A percentile compares a stretch with the other conserved stretches of the same genome.
These are phyloP conservation scores for Kernera saxatilis DNA, from an alignment of 345 rosid genomes.

Conservation along the genomic window DNA sequence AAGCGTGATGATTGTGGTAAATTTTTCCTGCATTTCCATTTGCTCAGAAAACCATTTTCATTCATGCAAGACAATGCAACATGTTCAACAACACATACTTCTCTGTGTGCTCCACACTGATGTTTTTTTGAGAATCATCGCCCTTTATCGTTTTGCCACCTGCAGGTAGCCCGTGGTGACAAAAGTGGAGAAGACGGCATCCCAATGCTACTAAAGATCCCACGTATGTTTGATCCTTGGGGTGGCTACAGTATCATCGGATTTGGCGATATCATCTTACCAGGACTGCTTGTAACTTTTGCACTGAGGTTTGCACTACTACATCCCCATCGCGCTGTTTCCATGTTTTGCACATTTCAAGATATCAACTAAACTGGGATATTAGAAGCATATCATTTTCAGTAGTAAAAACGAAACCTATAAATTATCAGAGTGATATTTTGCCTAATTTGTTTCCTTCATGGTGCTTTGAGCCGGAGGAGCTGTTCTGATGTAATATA, in stretches of 20 bases:
- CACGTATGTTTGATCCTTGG: slow-evolving; percentile 99
- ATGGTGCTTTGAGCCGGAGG: not conserved
- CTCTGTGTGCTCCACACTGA: not conserved
- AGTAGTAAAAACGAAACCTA: too few relatives aligned
- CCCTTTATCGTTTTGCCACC: not conserved
- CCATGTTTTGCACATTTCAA: not conserved
- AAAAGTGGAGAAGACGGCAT: slow-evolving; percentile 92
- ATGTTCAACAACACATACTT: not conserved
- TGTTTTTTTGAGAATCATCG: not conserved
- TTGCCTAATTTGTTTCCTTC: not conserved
- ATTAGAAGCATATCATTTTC: slow-evolving; percentile 9
- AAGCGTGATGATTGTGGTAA: slow-evolving; percentile 99
- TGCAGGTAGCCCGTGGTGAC: slow-evolving; percentile 97
- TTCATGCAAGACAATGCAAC: not conserved
- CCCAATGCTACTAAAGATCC: slow-evolving; percentile 93
- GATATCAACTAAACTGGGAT: not conserved
- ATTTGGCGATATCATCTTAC: slow-evolving; percentile 95
- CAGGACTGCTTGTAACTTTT: slow-evolving; percentile 89
- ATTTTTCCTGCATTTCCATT: slow-evolving; percentile 17
- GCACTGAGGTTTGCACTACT: slow-evolving; percentile 58
- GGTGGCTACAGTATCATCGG: slow-evolving; percentile 98
- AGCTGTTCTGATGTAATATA: not conserved
- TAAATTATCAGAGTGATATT: not conserved
- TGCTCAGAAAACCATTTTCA: not conserved
- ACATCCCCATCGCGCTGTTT: not conserved